Evolutionary conservation across 768 basidiomycete species (phyloP), one percentile per base, ranked within the genome.

Genomic region (Lentinula detonsa): DNA sequence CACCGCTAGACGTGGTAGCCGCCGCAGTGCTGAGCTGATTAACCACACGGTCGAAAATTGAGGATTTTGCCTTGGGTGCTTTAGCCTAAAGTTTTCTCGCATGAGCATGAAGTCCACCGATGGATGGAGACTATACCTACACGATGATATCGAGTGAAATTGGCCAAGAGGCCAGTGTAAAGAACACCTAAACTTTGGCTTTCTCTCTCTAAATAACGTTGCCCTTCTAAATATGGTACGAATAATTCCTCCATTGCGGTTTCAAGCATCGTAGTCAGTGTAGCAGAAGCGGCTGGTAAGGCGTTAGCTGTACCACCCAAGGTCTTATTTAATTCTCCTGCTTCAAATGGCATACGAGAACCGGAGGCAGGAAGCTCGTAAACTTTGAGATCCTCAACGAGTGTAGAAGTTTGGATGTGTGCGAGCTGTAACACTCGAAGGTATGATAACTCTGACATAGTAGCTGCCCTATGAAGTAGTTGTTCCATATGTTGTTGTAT

Each of bases 401-500:
- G 77, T 15, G 76, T 66, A 3, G 91, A 85, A 13, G 90, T 86
- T 69, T 91, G 87, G 16, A 86, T 72, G 63, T 98, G 95, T 5
- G 91, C 86, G 34, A 98, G 82, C 66, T 96, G 92, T 31, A 98
- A 79, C 63, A 96, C 81, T 31, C 97, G 93, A 18, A 98, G 82
- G 70, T 94, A 95, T 1, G 93, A 90, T 33, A 99, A 79, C 60
- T 95, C 91, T 7, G 95, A 96, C 39, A 93, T 83, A 2, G 82
- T 80, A 1, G 82, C 70, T 3, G 89, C 91, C 62, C 83, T 82
- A 60, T 88, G 88, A 54, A 98, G 79, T 4, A 99, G 82, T 57
- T 87, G 84, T 69, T 98, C 97, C 74, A 99, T 83, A 69, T 97
- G 91, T 80, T 95, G 93, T 79, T 98, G 95, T 64, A 99, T 95